Conservation (phyloP, 2,329 filamentous ascomycete species). For the Penicillium sp. region DNA sequence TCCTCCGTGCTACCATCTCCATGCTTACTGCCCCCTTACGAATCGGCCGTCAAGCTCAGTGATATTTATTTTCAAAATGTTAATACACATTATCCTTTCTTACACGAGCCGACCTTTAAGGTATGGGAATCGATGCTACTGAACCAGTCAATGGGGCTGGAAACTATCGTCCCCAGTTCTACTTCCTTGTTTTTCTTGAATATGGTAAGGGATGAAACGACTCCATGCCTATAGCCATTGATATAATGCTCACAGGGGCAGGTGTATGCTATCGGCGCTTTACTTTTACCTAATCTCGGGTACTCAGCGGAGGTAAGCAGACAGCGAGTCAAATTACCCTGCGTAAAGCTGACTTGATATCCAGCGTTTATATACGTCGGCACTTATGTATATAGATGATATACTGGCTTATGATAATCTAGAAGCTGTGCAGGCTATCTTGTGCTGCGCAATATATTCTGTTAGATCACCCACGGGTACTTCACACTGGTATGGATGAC, state of each 20-base stretch:
- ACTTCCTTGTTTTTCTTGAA: conserved; percentile 21
- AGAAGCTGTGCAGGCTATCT: conserved; percentile 30
- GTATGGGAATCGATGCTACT: conserved; percentile 17
- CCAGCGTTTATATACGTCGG: conserved; percentile 18
- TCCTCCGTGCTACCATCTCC: background rate
- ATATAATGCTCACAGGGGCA: background rate
- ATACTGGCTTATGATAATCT: conserved; percentile 23
- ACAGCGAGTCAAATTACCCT: background rate
- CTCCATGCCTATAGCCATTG: background rate
- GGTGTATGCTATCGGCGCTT: conserved; percentile 24
- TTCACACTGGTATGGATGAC: conserved; percentile 22
- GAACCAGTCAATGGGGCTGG: background rate
- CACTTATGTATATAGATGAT: conserved; percentile 16
- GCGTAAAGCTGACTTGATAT: background rate
- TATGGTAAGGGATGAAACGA: conserved; percentile 16
- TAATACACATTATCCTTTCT: conserved; percentile 36
- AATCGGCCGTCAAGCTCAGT: conserved; percentile 15
- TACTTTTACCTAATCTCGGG: conserved; percentile 16
- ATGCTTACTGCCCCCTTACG: conserved; percentile 17
- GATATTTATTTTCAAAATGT: conserved; percentile 35
- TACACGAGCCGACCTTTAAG: conserved; percentile 33
- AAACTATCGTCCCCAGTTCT: background rate
- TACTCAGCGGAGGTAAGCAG: conserved; percentile 16
- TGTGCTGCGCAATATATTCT: conserved; percentile 29
- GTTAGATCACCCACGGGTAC: conserved; percentile 22